phyloP scores from a whole-genome alignment of 371 early-diverging fungal genomes.

The Mortierella sp. region DNA sequence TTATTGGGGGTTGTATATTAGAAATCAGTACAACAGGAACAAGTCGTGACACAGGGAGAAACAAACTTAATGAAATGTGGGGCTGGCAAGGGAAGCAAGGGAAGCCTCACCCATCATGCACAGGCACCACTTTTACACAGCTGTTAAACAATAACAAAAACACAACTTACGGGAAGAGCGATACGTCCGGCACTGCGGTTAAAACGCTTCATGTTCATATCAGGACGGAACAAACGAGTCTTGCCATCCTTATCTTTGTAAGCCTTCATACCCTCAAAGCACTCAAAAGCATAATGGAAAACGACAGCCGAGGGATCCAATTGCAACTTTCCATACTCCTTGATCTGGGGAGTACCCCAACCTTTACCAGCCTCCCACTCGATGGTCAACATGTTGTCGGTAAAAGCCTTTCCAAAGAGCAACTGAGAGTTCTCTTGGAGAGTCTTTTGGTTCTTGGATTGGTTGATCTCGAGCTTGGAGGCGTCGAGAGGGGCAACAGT shows the following conservation, averaged over 20 bases:
- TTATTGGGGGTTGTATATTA: background rate
- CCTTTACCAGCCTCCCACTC: slow-evolving; percentile 87
- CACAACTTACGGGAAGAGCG: slow-evolving; percentile 80
- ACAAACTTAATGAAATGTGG: background rate
- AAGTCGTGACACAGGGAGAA: background rate
- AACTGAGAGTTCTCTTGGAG: slow-evolving; percentile 84
- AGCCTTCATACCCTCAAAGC: slow-evolving; percentile 96
- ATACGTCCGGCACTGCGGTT: slow-evolving; percentile 81
- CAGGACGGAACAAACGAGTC: slow-evolving; percentile 90
- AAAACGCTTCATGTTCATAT: slow-evolving; percentile 93
- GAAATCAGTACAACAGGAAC: background rate
- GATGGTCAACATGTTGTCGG: slow-evolving; percentile 95
- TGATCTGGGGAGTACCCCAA: slow-evolving; percentile 83
- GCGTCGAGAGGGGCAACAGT: slow-evolving; percentile 58
- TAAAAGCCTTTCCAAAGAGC: slow-evolving; percentile 91
- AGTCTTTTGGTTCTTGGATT: slow-evolving; percentile 67
- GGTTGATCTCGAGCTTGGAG: slow-evolving; percentile 62
- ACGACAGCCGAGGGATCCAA: slow-evolving; percentile 92
- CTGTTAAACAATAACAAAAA: background rate
- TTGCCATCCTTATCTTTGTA: slow-evolving; percentile 88
- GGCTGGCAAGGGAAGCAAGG: background rate
- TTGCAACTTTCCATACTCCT: slow-evolving; percentile 84
- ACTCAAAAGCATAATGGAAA: slow-evolving; percentile 95
- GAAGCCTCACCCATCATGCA: background rate
- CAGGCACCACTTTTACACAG: background rate